Conservation (phyloP, 2,329 filamentous ascomycete species). For the Coniochaeta sp. region DNA sequence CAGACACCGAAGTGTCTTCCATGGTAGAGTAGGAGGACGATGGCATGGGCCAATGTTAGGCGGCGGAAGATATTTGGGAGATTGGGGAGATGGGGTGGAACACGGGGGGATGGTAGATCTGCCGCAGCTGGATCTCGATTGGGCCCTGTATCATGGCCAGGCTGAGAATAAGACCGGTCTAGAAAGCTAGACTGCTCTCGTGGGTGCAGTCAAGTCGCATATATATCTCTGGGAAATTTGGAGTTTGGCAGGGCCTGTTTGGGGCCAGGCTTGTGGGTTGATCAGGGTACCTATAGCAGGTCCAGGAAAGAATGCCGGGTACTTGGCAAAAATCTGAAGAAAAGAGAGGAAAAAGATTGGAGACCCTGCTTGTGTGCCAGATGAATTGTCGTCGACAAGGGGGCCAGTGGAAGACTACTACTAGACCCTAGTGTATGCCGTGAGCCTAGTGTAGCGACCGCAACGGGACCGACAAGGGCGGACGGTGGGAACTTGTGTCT, state of each 20-base stretch:
- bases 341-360: neutral
- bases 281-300: neutral
- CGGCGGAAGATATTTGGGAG: neutral
- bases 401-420: too few relatives aligned
- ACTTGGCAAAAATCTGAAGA: neutral
- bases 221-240: neutral
- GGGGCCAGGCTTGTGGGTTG: neutral
- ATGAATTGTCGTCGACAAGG: too few relatives aligned
- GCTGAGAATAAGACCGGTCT: neutral
- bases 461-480: too few relatives aligned
- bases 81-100: neutral
- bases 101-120: neutral
- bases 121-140: conserved; percentile 2
- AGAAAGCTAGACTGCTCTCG: neutral
- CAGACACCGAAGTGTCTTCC: conserved; percentile 18
- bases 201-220: neutral
- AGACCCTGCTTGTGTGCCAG: neutral
- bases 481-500: too few relatives aligned
- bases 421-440: too few relatives aligned
- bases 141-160: neutral
- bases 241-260: neutral
- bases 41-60: conserved; percentile 4
- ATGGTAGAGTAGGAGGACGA: conserved; percentile 11
- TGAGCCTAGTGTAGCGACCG: too few relatives aligned
- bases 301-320: neutral